Percentiles rank a stretch among this genome's conserved stretches.
phyloP scores from a whole-genome alignment of 345 rosid species.

The Erucastrum elatum region DNA sequence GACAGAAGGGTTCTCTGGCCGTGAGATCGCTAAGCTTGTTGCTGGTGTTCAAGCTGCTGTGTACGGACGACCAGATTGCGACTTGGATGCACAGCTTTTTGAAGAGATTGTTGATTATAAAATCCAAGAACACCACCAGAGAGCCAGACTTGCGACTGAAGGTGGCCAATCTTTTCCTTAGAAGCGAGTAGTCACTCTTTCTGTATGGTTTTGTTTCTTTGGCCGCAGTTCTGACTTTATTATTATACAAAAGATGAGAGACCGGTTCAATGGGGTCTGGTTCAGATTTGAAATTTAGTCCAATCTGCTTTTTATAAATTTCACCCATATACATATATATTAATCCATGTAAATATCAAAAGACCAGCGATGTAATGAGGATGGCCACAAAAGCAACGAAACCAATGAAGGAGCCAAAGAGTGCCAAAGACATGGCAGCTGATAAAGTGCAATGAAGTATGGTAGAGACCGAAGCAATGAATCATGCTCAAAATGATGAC shows the following conservation, averaged over 20 bases:
- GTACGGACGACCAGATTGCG: constrained; percentile 70
- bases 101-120: constrained; percentile 76
- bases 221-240: not conserved
- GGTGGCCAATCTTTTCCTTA: constrained; percentile 29
- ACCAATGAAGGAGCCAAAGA: constrained; percentile 22
- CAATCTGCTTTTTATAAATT: constrained; percentile 8
- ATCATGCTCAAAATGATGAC: not conserved
- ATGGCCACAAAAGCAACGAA: constrained; percentile 29
- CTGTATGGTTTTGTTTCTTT: constrained; percentile 34
- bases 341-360: too few species aligned
- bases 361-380: constrained; percentile 3
- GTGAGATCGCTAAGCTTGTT: constrained; percentile 90
- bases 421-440: constrained; percentile 29
- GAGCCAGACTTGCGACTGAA: constrained; percentile 61
- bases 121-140: constrained; percentile 74
- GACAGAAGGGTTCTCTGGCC: constrained; percentile 90
- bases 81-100: constrained; percentile 69
- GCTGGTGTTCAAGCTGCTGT: constrained; percentile 93
- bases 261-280: not conserved
- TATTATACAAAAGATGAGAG: not conserved
- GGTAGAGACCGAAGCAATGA: constrained; percentile 38
- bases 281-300: not conserved
- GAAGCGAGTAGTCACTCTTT: not conserved
- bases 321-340: not conserved
- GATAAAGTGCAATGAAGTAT: constrained; percentile 28